These are phyloP conservation scores for Annulohypoxylon nitens DNA, from an alignment of 495 filamentous ascomycete species.

Conservation along the genomic window DNA sequence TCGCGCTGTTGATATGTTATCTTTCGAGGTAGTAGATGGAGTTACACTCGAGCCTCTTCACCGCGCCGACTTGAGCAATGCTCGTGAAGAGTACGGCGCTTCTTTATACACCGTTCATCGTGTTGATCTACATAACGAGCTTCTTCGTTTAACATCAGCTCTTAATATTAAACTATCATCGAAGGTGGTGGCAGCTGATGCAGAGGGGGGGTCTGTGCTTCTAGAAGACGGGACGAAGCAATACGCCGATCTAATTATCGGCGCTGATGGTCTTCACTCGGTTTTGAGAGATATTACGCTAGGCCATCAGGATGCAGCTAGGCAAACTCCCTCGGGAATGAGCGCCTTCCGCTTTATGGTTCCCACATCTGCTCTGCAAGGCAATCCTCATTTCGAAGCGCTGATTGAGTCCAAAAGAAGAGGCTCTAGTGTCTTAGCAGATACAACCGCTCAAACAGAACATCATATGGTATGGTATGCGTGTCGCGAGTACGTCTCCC, in stretches of 20 bases:
- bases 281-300: slow-evolving; percentile 44
- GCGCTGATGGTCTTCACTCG: slow-evolving; percentile 64
- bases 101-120: slow-evolving; percentile 30
- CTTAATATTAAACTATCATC: slow-evolving; percentile 20
- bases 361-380: slow-evolving; percentile 51
- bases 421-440: slow-evolving; percentile 46
- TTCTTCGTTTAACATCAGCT: slow-evolving; percentile 16
- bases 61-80: slow-evolving; percentile 17
- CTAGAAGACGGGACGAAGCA: slow-evolving; percentile 54
- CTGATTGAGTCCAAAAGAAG: slow-evolving; percentile 50
- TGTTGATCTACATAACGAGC: slow-evolving; percentile 32
- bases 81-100: slow-evolving; percentile 17
- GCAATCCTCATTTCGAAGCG: slow-evolving; percentile 50
- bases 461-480: slow-evolving; percentile 58
- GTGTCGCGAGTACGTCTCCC: slow-evolving; percentile 52
- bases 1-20: slow-evolving; percentile 28
- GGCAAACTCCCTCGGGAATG: slow-evolving; percentile 48
- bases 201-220: slow-evolving; percentile 54
- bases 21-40: slow-evolving; percentile 28
- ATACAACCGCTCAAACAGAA: slow-evolving; percentile 45
- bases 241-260: slow-evolving; percentile 60
- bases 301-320: slow-evolving; percentile 37
- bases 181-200: slow-evolving; percentile 42
- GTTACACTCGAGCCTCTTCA: slow-evolving; percentile 13
- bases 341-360: slow-evolving; percentile 62